Evolutionary conservation across 306 rosid genomes (phyloP), one percentile per base, ranked within the genome.

Genomic region (Gillenia trifoliata): DNA sequence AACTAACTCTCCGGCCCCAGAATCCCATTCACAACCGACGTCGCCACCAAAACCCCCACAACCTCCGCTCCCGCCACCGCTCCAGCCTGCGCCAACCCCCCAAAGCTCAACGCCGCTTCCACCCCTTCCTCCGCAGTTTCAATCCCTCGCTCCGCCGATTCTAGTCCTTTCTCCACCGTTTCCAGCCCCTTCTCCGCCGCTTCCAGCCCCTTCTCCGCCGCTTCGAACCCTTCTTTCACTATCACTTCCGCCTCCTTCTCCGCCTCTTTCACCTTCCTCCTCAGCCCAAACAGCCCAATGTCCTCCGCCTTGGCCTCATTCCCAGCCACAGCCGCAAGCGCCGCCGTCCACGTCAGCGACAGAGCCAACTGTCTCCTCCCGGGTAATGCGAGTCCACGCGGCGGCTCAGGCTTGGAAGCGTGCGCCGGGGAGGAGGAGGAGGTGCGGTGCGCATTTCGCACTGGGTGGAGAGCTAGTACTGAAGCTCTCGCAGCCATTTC

Each of bases 1-100:
- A 81, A 77, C 80, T 86, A 81, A 79, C 82, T 84, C 73, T 91
- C 96, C 0, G 92, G 88, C 28, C 97, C 96, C 77, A 93, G 78
- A 80, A 91, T 91, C 11, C 89, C 89, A 31, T 87, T 93, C 71
- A 93, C 98, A 8, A 93, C 72, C 29, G 94, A 79, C 23, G 86
- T 83, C 7, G 96, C 98, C 62, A 91, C 79, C 84, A 91, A 69
- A 59, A 93, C 34, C 13, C 90, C 97, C 11, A 88, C 77, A 22
- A 74, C 54, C 91, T 93, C 98, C 6, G 87, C 96, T 71, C 90
- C 94, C 6, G 71, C 98, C 70, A 93, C 97, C 72, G 49, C 88
- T 22, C 88, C 97, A 0, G 96, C 97, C 82, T 91, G 97, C 3
- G 93, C 87, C 75, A 88, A 67, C 4, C 89, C 90, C 1, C 91